Evolutionary conservation across 2,329 filamentous ascomycete species (phyloP), one percentile per base, ranked within the genome.

Genomic region (Microascus cirrosus): DNA sequence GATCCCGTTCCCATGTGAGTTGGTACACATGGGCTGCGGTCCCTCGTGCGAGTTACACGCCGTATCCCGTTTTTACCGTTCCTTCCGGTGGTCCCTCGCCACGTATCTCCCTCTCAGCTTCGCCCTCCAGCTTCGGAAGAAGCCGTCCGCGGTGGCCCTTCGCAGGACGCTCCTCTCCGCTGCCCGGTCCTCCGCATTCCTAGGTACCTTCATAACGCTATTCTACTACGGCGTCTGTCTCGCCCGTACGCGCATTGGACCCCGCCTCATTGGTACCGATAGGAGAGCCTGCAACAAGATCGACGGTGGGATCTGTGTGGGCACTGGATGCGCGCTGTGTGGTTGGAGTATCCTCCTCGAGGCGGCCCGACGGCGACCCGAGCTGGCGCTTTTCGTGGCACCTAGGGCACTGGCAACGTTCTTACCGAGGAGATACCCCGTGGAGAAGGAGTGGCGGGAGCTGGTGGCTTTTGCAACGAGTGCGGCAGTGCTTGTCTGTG

Each of bases 181-280:
- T 1, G 71, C 79, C 11, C 82, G 86, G 35, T 92, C 88, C 5
- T 91, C 89, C 0, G 78, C 86, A 1, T 94, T 95, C 68, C 78
- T 95, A 1, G 89, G 84, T 2, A 74, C 83, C 0, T 95, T 93
- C 69, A 87, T 95, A 62, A 76, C 83, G 1, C 73, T 91, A 12
- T 94, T 93, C 69, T 95, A 92, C 73, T 95, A 95, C 68, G 85
- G 87, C 32, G 87, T 95, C 3, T 95, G 90, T 67, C 81, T 95
- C 0, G 77, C 83, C 6, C 82, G 90, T 52, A 91, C 85, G 1
- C 79, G 88, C 12, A 60, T 94, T 7, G 90, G 90, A 0, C 90
- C 90, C 0, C 80, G 68, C 36, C 24, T 93, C 13, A 73, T 92
- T 25, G 80, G 82, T n/a, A 74, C 67, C 20, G 77, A 82, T 60